Percentiles rank a stretch among this genome's conserved stretches.
Evolutionary conservation across 345 rosid genomes (phyloP).

Genomic region (Camelina laxa): DNA sequence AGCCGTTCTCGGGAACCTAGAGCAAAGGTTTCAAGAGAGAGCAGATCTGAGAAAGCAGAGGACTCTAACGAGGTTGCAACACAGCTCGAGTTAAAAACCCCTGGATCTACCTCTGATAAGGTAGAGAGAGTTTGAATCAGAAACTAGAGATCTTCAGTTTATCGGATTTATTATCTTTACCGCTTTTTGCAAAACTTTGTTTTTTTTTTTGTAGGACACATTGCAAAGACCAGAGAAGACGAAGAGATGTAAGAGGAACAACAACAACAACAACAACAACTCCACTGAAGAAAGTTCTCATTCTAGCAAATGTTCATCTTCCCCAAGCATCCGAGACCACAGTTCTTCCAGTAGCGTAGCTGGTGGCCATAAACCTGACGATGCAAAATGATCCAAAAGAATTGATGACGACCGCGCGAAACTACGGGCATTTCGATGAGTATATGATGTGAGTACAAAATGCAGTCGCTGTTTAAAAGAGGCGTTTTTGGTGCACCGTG

Average conservation of each 20-base stretch:
- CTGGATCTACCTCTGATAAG: slow-evolving; percentile 77
- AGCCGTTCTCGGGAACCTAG: slow-evolving; percentile 54
- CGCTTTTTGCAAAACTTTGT: background rate
- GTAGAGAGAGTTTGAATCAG: slow-evolving; percentile 42
- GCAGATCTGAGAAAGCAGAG: slow-evolving; percentile 57
- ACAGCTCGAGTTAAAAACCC: slow-evolving; percentile 86
- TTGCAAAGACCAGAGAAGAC: slow-evolving; percentile 56
- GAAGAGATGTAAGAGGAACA: slow-evolving; percentile 53
- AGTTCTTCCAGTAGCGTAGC: slow-evolving; percentile 77
- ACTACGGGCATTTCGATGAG: background rate
- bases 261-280: slow-evolving; percentile 47
- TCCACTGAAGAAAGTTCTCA: slow-evolving; percentile 54
- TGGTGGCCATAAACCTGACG: slow-evolving; percentile 54
- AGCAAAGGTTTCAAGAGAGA: slow-evolving; percentile 62
- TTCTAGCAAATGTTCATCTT: slow-evolving; percentile 76
- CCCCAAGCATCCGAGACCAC: slow-evolving; percentile 62
- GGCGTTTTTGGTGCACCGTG: slow-evolving; percentile 22
- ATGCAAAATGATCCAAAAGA: slow-evolving; percentile 44
- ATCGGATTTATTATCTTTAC: slow-evolving; percentile 7
- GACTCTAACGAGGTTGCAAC: slow-evolving; percentile 75
- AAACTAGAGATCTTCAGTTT: background rate
- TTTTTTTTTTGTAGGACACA: slow-evolving; percentile 61
- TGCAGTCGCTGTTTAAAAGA: background rate
- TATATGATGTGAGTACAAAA: slow-evolving; percentile 23
- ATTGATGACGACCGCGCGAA: background rate